Evolutionary conservation across 352 stramenopile genomes (phyloP), one percentile per base, ranked within the genome.

Genomic region (Aphanomyces astaci): DNA sequence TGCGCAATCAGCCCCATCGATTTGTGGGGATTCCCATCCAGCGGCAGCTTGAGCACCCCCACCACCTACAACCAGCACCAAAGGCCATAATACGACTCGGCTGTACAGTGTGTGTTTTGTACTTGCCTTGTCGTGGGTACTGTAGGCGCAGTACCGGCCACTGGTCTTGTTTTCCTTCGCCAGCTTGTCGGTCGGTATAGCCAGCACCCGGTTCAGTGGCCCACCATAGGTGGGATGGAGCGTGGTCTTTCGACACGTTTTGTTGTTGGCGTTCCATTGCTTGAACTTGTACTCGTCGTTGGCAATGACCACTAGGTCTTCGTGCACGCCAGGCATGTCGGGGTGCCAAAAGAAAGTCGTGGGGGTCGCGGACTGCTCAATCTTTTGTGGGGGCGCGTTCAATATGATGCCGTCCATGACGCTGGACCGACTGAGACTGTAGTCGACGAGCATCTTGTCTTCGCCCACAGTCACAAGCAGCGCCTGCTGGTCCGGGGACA

Each of bases 201-300:
- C 67, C 9, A 93, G 70, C 17, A 97, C 72, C 2, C 75, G 75
- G 56, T 92, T 96, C 70, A 97, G 88, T 3, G 92, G 90, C 0
- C 88, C 86, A 24, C 90, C 92, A 65, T 95, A 98, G 2, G 85
- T 95, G 5, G 93, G 93, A 0, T 87, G 87, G 9, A 98, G 77
- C 25, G 83, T 89, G 0, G 92, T 98, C 73, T 89, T 89, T 9
- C 92, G 82, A 67, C 89, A 98, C 10, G 81, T 89, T 59, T 96
- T 95, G 71, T 92, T 96, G 73, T 90, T 86, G 46, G 81, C 78
- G 70, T 96, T 96, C 87, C 89, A 97, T 52, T 95, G 77, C 76
- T 96, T 97, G 53, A 98, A 67, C 74, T 98, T 98, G 76, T 96
- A 98, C 65, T 97, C 93, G 48, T 91, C 80, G 72, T 96, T 97